Evolutionary conservation across 2,329 filamentous ascomycete genomes (phyloP).

Genomic region (Monilinia laxa): DNA sequence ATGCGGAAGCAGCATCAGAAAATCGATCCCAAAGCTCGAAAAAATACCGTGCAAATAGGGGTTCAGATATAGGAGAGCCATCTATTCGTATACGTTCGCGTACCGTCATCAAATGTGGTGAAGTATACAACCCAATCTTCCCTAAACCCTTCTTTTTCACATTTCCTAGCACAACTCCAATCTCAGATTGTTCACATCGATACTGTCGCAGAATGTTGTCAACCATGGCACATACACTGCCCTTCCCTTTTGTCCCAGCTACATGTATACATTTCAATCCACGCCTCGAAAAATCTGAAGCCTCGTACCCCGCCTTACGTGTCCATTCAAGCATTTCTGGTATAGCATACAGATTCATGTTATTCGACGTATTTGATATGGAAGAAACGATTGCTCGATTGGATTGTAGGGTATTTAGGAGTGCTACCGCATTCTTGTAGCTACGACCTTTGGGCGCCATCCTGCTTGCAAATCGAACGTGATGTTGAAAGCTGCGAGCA

Average conservation of each 20-base stretch:
- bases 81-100: slow-evolving; percentile 68
- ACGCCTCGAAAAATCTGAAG: slow-evolving; percentile 29
- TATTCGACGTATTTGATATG: slow-evolving; percentile 26
- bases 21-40: slow-evolving; percentile 65
- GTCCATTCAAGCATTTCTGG: slow-evolving; percentile 41
- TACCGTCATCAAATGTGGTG: slow-evolving; percentile 66
- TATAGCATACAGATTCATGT: slow-evolving; percentile 36
- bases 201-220: slow-evolving; percentile 62
- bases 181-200: slow-evolving; percentile 34
- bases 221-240: slow-evolving; percentile 67
- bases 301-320: slow-evolving; percentile 35
- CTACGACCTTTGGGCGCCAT: slow-evolving; percentile 15
- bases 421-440: slow-evolving; percentile 31
- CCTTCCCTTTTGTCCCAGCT: slow-evolving; percentile 86
- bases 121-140: slow-evolving; percentile 63
- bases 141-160: slow-evolving; percentile 22
- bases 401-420: slow-evolving; percentile 35
- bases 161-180: slow-evolving; percentile 19
- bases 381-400: slow-evolving; percentile 33
- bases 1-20: slow-evolving; percentile 38
- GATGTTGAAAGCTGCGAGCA: slow-evolving; percentile 2
- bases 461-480: slow-evolving; percentile 14
- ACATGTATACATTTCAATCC: slow-evolving; percentile 64
- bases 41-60: slow-evolving; percentile 62
- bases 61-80: slow-evolving; percentile 56